Conservation (phyloP, 805 yeast species). For the Lipomyces anomalus region DNA sequence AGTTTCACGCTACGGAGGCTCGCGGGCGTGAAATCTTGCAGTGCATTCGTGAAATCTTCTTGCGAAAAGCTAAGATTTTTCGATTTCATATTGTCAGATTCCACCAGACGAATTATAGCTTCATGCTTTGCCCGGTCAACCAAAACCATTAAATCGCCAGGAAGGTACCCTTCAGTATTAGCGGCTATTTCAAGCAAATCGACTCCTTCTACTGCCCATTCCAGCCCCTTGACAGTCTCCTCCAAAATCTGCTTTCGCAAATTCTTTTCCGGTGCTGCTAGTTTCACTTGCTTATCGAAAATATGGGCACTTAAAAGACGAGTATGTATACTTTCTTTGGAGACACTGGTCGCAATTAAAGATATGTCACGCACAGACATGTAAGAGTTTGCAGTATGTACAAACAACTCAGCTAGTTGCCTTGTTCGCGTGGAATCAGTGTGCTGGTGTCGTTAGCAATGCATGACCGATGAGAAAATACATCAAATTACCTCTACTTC, state of each 20-base stretch:
- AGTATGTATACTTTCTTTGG: conserved; percentile 61
- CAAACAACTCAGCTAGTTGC: conserved; percentile 60
- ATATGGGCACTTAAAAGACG: conserved; percentile 61
- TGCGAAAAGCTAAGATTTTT: too few species aligned
- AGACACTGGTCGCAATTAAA: conserved; percentile 55
- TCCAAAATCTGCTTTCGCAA: conserved; percentile 47
- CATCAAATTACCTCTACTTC: conserved; percentile 39
- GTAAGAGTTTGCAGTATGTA: conserved; percentile 42
- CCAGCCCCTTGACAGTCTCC: conserved; percentile 31
- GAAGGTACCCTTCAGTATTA: conserved; percentile 86
- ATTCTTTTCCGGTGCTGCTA: conserved; percentile 65
- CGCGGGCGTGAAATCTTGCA: conserved; percentile 70
- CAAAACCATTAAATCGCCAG: conserved; percentile 69
- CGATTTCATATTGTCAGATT: conserved; percentile 15
- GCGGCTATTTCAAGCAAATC: conserved; percentile 47
- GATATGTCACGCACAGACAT: conserved; percentile 42
- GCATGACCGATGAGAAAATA: too few species aligned
- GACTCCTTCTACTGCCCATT: not conserved
- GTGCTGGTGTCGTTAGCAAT: too few species aligned
- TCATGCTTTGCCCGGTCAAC: conserved; percentile 52
- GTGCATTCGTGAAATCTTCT: conserved; percentile 48
- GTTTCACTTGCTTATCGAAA: conserved; percentile 53
- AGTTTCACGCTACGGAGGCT: conserved; percentile 80
- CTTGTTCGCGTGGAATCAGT: conserved; percentile 55
- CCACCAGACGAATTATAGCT: conserved; percentile 23